Conservation (phyloP, 2,329 filamentous ascomycete genomes). For the Sarocladiaceae sp. region DNA sequence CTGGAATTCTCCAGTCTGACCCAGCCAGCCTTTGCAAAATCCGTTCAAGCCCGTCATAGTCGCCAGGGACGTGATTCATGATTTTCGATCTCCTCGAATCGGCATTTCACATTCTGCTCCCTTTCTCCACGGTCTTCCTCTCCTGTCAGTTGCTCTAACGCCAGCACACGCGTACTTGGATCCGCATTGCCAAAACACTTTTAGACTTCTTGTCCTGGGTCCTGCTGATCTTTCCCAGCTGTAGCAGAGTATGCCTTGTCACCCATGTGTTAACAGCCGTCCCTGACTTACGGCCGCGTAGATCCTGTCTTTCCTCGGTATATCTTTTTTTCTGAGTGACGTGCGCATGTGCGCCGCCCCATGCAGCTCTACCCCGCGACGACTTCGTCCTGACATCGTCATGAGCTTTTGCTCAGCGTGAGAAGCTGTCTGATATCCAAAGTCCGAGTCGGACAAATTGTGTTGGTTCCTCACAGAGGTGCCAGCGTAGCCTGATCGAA, state of each 20-base stretch:
- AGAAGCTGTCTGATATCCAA: background rate
- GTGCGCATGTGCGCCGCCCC: background rate
- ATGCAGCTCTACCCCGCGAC: background rate
- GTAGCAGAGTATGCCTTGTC: background rate
- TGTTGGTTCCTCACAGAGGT: background rate
- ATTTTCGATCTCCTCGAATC: background rate
- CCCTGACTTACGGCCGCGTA: background rate
- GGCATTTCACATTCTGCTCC: background rate
- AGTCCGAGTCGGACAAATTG: background rate
- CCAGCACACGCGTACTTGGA: too few species aligned
- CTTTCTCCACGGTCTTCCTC: background rate
- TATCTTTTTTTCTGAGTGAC: background rate
- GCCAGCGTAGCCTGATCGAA: background rate
- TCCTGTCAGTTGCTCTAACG: too few species aligned
- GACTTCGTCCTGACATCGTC: background rate
- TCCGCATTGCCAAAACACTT: too few species aligned
- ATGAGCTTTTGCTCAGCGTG: background rate
- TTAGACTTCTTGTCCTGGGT: background rate
- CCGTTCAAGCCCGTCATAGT: background rate
- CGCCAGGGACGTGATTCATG: background rate
- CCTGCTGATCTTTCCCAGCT: background rate
- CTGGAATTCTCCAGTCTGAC: background rate
- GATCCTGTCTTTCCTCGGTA: background rate
- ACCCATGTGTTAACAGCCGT: background rate
- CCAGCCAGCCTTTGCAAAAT: conserved; percentile 1